Evolutionary conservation across 2,329 filamentous ascomycete species (phyloP).

Genomic region (Ascochyta clinopodiicola): DNA sequence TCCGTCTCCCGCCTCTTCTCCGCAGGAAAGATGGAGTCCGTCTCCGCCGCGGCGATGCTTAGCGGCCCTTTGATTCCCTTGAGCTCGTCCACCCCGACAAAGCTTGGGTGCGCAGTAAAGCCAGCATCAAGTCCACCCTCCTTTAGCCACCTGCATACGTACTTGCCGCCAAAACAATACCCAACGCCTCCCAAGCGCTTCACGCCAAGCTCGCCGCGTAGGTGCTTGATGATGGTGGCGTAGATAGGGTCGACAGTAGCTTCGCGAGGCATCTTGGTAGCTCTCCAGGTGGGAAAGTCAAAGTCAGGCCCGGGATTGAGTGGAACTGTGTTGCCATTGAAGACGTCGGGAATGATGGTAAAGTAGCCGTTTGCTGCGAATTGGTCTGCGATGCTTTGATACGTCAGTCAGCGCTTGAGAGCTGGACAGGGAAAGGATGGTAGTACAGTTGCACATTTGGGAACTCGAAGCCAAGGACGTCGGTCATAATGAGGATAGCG

Average conservation of each 20-base stretch:
- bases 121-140: slow-evolving; percentile 71
- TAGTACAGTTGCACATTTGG: slow-evolving; percentile 55
- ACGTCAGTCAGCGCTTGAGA: background rate
- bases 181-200: slow-evolving; percentile 70
- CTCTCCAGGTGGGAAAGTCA: slow-evolving; percentile 60
- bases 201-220: slow-evolving; percentile 60
- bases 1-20: slow-evolving; percentile 65
- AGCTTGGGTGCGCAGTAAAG: slow-evolving; percentile 78
- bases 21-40: slow-evolving; percentile 64
- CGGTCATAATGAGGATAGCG: slow-evolving; percentile 61
- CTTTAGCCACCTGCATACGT: slow-evolving; percentile 67
- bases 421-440: background rate
- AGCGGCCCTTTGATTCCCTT: slow-evolving; percentile 63
- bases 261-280: slow-evolving; percentile 45
- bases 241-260: slow-evolving; percentile 61
- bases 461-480: slow-evolving; percentile 65
- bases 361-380: slow-evolving; percentile 76
- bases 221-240: slow-evolving; percentile 61
- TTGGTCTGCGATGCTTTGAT: slow-evolving; percentile 69
- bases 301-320: slow-evolving; percentile 60
- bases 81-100: slow-evolving; percentile 69
- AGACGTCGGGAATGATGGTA: slow-evolving; percentile 72
- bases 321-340: slow-evolving; percentile 68
- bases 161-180: slow-evolving; percentile 75
- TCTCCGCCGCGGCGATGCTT: slow-evolving; percentile 70